Base-by-base conservation (phyloP, 2,329 filamentous ascomycete species). In the Fusarium sp. region DNA sequence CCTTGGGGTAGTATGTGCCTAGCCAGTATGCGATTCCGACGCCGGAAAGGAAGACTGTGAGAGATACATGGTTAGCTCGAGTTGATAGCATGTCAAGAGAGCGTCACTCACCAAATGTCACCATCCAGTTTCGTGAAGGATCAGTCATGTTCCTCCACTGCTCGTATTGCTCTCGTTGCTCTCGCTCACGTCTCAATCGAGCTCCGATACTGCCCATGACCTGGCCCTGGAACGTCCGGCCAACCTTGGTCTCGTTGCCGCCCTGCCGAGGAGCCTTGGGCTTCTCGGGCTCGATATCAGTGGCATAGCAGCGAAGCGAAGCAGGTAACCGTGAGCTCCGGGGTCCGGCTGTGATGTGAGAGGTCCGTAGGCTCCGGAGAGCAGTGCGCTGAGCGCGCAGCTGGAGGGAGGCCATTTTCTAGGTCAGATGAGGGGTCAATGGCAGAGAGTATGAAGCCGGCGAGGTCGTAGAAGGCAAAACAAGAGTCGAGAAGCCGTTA, bases 201-300 rank as follows among this genome's bases (percentile, higher is more conserved):
- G 86, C 84, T 60, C 85, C 85, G 59, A 90, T 89, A 71, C 88
- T 90, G 73, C 89, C 87, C 77, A 90, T 88, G 76, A 91, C 85
- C 81, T 91, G 90, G 22, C 89, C 89, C 76, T 88, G 86, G 78
- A 91, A 91, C 4, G 84, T 81, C 56, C 85, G 75, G 17, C 82
- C 84, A 30, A 80, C 77, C 77, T 79, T 84, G 72, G 80, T 74
- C 74, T 85, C 83, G 66, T 84, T 84, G 47, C 17, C 12, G 63
- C 80, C 76, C 69, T 80, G 77, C 20, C 79, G 74, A 62, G 71
- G 77, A 7, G 78, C 64, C 60, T 79, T 82, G 58, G 80, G 76
- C 45, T 78, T 75, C 71, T 82, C 81, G 12, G 81, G 81, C 69
- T 84, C 82, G 33, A 83, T 74, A 11, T 83, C 81, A 54, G 82